Percentiles rank a stretch among this genome's conserved stretches.
phyloP scores from a whole-genome alignment of 164 flowering plant species.

The Nymphaea thermarum region DNA sequence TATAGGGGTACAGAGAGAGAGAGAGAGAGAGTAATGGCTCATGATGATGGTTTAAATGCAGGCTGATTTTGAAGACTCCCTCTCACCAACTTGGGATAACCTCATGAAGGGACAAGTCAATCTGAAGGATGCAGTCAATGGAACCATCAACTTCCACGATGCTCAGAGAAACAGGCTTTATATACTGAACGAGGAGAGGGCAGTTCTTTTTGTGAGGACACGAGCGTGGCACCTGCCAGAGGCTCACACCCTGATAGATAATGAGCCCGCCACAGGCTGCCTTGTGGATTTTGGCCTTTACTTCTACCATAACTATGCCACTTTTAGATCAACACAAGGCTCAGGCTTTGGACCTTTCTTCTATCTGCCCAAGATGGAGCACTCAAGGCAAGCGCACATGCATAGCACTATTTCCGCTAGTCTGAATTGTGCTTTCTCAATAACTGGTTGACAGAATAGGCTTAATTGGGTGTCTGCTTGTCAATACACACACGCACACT shows the following conservation, averaged over 20 bases:
- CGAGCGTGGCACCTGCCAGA: constrained; percentile 97
- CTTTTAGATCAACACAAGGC: constrained; percentile 58
- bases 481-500: no score
- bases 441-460: no score
- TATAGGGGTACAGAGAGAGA: no score
- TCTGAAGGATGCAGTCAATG: constrained; percentile 77
- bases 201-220: constrained; percentile 86
- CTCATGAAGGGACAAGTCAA: constrained; percentile 42
- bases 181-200: constrained; percentile 68
- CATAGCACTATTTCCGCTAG: background rate
- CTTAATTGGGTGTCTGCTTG: no score
- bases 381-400: constrained; percentile 41
- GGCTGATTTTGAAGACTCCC: constrained; percentile 93
- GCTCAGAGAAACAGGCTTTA: constrained; percentile 61
- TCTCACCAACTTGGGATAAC: constrained; percentile 91
- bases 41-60: constrained; percentile 4
- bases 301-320: constrained; percentile 62
- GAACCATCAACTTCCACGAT: constrained; percentile 71
- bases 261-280: constrained; percentile 77
- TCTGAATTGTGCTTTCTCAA: no score
- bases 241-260: constrained; percentile 72
- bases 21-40: no score
- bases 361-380: constrained; percentile 94
- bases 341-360: constrained; percentile 87
- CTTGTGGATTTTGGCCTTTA: constrained; percentile 91